A percentile compares a stretch with the other conserved stretches of the same genome.
Conservation (phyloP, 371 early-diverging fungal genomes). For the Apophysomyces sp. region DNA sequence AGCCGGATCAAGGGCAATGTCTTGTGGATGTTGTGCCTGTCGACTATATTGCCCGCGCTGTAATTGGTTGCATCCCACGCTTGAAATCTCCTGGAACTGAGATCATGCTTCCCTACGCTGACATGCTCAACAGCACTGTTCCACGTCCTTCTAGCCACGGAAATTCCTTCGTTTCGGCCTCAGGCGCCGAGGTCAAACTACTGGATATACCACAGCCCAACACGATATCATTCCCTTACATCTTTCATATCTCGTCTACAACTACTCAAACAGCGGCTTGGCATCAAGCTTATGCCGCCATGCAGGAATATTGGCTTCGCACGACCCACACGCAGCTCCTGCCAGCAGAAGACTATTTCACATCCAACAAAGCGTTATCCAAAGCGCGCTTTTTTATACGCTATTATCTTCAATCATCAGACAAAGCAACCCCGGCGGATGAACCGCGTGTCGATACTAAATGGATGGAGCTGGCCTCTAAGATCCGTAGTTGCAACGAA, state of each 20-base stretch:
- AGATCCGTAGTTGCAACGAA: conserved; percentile 10
- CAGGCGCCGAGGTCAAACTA: background rate
- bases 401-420: conserved; percentile 22
- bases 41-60: conserved; percentile 25
- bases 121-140: conserved; percentile 2
- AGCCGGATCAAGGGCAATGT: conserved; percentile 22
- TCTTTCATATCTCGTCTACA: conserved; percentile 18
- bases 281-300: conserved; percentile 22
- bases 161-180: background rate
- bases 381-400: conserved; percentile 26
- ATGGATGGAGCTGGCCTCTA: conserved; percentile 31
- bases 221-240: conserved; percentile 14
- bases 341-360: conserved; percentile 16
- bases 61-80: conserved; percentile 17
- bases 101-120: conserved; percentile 18
- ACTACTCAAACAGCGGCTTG: conserved; percentile 9
- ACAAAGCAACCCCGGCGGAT: background rate
- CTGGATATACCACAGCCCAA: background rate
- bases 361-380: conserved; percentile 17
- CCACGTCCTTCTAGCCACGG: background rate
- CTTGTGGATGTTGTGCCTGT: conserved; percentile 38
- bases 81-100: conserved; percentile 14
- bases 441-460: background rate
- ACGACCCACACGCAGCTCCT: conserved; percentile 15
- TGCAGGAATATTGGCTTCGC: conserved; percentile 29